phyloP scores from a whole-genome alignment of 176 grass and related monocot species.

The Zoysia japonica region DNA sequence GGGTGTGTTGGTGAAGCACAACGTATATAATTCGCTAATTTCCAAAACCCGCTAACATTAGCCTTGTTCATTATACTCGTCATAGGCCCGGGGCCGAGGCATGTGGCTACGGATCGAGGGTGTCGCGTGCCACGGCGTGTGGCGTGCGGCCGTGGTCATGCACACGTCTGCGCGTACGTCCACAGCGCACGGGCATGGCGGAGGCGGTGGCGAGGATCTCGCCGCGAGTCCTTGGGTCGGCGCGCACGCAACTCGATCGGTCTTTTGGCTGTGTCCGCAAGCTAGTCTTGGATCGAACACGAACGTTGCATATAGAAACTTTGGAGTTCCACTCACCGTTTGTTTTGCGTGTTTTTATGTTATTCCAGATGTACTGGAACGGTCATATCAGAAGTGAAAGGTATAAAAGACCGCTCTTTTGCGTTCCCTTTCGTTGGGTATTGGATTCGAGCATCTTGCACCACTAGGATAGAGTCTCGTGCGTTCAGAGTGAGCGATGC shows the following conservation, averaged over 20 bases:
- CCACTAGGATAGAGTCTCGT: no score
- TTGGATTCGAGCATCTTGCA: no score
- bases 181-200: neutral
- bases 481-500: no score
- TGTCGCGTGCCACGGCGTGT: constrained; percentile 1
- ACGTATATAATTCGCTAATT: constrained; percentile 2
- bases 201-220: neutral
- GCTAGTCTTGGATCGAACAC: neutral
- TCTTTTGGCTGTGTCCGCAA: neutral
- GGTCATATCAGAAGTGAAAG: no score
- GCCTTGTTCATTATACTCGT: neutral
- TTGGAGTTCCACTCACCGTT: neutral
- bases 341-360: neutral
- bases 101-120: constrained; percentile 31
- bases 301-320: neutral
- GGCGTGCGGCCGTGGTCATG: constrained; percentile 37
- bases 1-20: constrained; percentile 54
- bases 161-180: constrained; percentile 12
- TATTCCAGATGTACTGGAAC: no score
- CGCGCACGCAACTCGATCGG: constrained; percentile 22
- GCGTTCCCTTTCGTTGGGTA: no score
- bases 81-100: neutral
- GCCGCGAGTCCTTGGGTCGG: neutral
- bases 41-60: constrained; percentile 16
- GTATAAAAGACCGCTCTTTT: no score